Base-by-base conservation (phyloP, 2,329 filamentous ascomycete genomes). In the Periconia sp. region DNA sequence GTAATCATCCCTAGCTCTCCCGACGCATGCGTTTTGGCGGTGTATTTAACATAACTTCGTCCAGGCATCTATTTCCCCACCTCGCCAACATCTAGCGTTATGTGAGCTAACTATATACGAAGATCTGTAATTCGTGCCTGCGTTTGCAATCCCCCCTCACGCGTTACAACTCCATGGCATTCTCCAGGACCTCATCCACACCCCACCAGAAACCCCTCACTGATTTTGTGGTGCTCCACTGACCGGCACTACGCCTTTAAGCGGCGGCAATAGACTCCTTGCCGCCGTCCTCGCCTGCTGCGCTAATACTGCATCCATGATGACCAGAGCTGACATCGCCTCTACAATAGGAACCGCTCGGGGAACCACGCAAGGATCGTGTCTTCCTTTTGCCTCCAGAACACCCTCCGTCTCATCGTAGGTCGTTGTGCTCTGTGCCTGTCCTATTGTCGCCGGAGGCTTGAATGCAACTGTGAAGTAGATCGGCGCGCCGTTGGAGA, bases 391-490 rank as follows among this genome's bases (percentile, higher is more conserved):
- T 36, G 92, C 91, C 50, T 91, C 89, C 23, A 97, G 78, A 3
- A 82, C 75, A 36, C 94, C 94, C 53, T 88, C 83, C 8, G 79
- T 75, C 32, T 86, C 87, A 47, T 87, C 86, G 71, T 95, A 97
- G 8, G 82, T 87, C 7, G 86, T 85, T 0, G 94, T 97, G 11
- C 79, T 80, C 76, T 97, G 92, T 30, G 88, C 87, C 73, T 92
- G 87, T 32, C 89, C 87, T 65, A 97, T 97, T 3, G 94, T 97
- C 21, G 92, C 92, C 3, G 92, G 85, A 8, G 92, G 89, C 80
- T 97, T 97, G 83, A 97, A 97, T 12, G 84, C 92, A 4, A 96
- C 86, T 36, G 88, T 85, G 82, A 97, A 97, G 80, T 94, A 97
- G 74, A 97, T 90, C 46, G 86, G 87, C 25, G 89, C 89, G 44